Evolutionary conservation across 768 basidiomycete species (phyloP), one percentile per base, ranked within the genome.

Genomic region (Cystobasidium tubakii): DNA sequence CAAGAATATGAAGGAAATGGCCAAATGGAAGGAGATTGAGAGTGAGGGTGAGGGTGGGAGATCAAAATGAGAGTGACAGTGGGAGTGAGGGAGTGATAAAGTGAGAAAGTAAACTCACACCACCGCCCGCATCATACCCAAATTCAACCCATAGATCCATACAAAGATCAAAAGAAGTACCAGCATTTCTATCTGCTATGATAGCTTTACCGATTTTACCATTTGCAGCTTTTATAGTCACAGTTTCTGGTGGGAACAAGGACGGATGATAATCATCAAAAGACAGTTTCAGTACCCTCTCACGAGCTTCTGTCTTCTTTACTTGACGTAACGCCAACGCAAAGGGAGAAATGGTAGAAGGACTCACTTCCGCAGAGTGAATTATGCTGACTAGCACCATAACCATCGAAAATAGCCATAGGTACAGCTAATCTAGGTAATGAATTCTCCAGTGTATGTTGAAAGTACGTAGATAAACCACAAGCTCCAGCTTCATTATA

Each of bases 131-230:
- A 60, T 60, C 27, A 60, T 60, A 60, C 2, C 57, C 57, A 60
- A 60, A 60, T 31, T 60, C 29, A 60, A 27, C 57, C 57, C 57
- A 60, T 29, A 60, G 21, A 60, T 34, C 57, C 57, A 60, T 60
- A 31, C 57, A 60, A 4, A 60, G 21, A 60, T 60, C 57, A 60
- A 60, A 29, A 60, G 57, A 29, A 21, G 33, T 34, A 60, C 33
- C 57, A 17, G 21, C 13, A 60, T 60, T 60, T 34, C 25, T 60
- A 23, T 60, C 57, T 27, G 57, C 57, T 29, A 60, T 60, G 6
- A 60, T 60, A 6, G 57, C 57, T 60, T 60, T 34, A 60, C 57
- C 57, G 6, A 60, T 34, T 29, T 60, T 29, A 29, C 57, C 57
- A 60, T 60, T 60, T 27, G 25, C 57, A 29, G 29, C 57, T 34